Evolutionary conservation across 2,329 filamentous ascomycete species (phyloP).

Genomic region (Pyrenophora graminea): DNA sequence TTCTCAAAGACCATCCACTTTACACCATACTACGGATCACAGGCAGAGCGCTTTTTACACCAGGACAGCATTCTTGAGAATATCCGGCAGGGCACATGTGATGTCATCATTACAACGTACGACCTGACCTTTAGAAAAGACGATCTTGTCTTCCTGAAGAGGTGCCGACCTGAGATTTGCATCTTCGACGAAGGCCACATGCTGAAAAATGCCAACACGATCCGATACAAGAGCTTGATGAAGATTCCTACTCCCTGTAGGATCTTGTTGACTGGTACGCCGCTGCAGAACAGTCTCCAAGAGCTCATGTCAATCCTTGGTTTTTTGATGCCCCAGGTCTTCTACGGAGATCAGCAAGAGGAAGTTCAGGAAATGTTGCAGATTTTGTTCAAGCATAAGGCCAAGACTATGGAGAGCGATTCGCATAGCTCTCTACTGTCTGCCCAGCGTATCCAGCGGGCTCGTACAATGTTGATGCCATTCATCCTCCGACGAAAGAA

Average conservation of each 20-base stretch:
- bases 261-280: constrained; percentile 86
- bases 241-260: constrained; percentile 80
- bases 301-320: constrained; percentile 88
- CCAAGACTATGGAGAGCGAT: constrained; percentile 75
- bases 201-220: constrained; percentile 84
- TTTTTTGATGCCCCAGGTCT: constrained; percentile 90
- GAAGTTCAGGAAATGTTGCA: constrained; percentile 75
- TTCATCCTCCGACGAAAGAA: constrained; percentile 96
- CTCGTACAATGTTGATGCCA: constrained; percentile 88
- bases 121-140: constrained; percentile 64
- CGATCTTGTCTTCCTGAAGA: constrained; percentile 67
- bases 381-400: constrained; percentile 89
- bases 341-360: constrained; percentile 67
- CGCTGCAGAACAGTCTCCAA: constrained; percentile 90
- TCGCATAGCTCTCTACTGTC: constrained; percentile 80
- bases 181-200: constrained; percentile 96
- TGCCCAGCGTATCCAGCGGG: constrained; percentile 81
- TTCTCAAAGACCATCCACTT: constrained; percentile 81
- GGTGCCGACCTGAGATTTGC: constrained; percentile 60
- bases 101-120: constrained; percentile 74
- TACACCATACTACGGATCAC: constrained; percentile 71
- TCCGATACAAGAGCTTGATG: constrained; percentile 78
- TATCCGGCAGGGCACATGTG: constrained; percentile 59
- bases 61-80: constrained; percentile 69
- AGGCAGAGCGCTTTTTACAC: constrained; percentile 69